Evolutionary conservation across 371 early-diverging fungal genomes (phyloP).

Genomic region (Scutellospora calospora): DNA sequence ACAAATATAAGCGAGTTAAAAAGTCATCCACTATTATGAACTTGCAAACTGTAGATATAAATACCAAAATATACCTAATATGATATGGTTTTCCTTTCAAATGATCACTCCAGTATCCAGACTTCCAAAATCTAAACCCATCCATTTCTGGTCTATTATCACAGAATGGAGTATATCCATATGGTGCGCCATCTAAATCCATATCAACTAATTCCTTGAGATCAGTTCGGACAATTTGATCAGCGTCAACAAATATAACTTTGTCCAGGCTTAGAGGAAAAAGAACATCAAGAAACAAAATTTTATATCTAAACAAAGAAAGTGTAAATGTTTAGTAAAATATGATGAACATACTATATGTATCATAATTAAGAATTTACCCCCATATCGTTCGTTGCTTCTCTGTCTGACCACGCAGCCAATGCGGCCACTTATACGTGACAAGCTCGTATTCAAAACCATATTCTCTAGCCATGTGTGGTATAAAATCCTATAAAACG

Average conservation of each 20-base stretch:
- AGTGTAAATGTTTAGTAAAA: background rate
- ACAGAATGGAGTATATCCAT: constrained; percentile 97
- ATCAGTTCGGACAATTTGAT: constrained; percentile 96
- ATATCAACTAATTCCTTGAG: constrained; percentile 89
- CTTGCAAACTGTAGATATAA: background rate
- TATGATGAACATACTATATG: background rate
- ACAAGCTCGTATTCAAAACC: constrained; percentile 93
- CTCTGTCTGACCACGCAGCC: constrained; percentile 90
- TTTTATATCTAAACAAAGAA: constrained; percentile 75
- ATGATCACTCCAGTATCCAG: constrained; percentile 94
- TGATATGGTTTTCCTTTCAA: constrained; percentile 92
- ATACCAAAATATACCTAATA: constrained; percentile 62
- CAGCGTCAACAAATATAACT: constrained; percentile 98
- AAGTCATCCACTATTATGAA: background rate
- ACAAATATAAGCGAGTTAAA: background rate
- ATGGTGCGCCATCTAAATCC: constrained; percentile 92
- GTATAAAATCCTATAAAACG: constrained; percentile 79
- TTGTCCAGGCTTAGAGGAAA: constrained; percentile 94
- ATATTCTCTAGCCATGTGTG: constrained; percentile 84
- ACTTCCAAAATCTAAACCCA: constrained; percentile 96
- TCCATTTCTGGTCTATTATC: constrained; percentile 92
- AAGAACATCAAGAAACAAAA: constrained; percentile 95
- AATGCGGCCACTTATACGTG: constrained; percentile 98
- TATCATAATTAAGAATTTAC: constrained; percentile 12
- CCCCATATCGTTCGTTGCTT: constrained; percentile 98